Conservation (phyloP, 306 rosid genomes). For the Luffa aegyptiaca region DNA sequence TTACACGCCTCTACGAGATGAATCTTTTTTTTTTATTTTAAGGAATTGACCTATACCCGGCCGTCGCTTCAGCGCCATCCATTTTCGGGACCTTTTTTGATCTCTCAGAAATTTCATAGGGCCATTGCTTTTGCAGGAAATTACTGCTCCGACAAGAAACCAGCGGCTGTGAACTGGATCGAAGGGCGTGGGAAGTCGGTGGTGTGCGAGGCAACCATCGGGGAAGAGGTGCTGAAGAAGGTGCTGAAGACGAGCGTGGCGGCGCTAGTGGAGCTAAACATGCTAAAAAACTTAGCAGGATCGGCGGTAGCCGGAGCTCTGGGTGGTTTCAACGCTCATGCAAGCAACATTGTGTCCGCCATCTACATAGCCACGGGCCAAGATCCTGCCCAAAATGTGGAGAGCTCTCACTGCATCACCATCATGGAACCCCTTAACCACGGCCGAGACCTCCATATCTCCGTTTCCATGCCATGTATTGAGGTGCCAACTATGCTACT, state of each 20-base stretch:
- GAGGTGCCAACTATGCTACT: slow-evolving; percentile 1
- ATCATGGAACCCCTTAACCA: slow-evolving; percentile 16
- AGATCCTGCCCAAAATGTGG: slow-evolving; percentile 27
- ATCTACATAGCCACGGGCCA: slow-evolving; percentile 25
- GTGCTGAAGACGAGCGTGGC: slow-evolving; percentile 17
- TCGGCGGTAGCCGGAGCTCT: slow-evolving; percentile 22
- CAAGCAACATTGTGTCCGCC: slow-evolving; percentile 22
- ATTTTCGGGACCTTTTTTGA: too few species aligned
- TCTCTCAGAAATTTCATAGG: too few species aligned
- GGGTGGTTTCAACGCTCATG: slow-evolving; percentile 22
- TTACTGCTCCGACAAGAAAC: slow-evolving; percentile 28
- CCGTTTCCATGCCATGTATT: slow-evolving; percentile 23
- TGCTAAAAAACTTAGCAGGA: slow-evolving; percentile 21
- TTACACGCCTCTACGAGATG: background rate
- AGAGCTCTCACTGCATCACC: slow-evolving; percentile 24
- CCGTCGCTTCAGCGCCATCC: too few species aligned
- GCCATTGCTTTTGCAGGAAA: slow-evolving; percentile 1
- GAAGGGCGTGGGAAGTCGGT: slow-evolving; percentile 25
- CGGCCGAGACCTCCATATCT: slow-evolving; percentile 15
- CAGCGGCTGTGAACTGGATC: slow-evolving; percentile 24
- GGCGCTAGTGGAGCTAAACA: slow-evolving; percentile 15
- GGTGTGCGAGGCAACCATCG: slow-evolving; percentile 17
- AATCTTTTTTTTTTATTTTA: too few species aligned
- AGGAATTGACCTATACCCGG: too few species aligned
- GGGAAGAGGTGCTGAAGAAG: slow-evolving; percentile 14